Evolutionary conservation across 169 alveolate species (phyloP), one percentile per base, ranked within the genome.

Genomic region (Plasmodium vinckei): DNA sequence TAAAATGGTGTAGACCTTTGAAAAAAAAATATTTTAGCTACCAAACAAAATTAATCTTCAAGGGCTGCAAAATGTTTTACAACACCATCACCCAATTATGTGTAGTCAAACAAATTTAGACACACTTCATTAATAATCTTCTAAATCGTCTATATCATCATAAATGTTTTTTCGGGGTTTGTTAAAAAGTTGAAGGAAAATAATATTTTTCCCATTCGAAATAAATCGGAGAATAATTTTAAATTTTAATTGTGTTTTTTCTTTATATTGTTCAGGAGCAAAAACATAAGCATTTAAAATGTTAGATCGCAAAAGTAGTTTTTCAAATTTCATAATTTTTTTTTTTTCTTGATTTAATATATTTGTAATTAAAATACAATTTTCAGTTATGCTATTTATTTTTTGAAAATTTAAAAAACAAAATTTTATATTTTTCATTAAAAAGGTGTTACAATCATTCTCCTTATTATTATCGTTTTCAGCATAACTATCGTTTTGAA

Each of bases 251-350:
- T 68, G 69, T 2, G 90, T 68, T 59, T 49, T 65, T 82, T 82
- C 86, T 68, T 54, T 82, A 67, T 68, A 82, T 54, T 25, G 67
- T 72, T 82, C 90, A 27, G 33, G 69, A 9, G 90, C 60, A 68
- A 82, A 82, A 21, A 82, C 90, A 70, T 53, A 82, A 25, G 90
- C 63, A 82, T 65, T 69, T 82, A 82, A 51, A 65, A 82, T 33
- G 9, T 82, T 63, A 9, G 90, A 82, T 21, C 86, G 69, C 1
- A 82, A 46, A 23, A 82, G 57, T 0, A 82, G 15, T 13, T 54
- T 82, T 61, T 82, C 90, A 27, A 82, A 82, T 68, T 82, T 82
- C 19, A 6, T 19, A 39, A 67, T 82, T 82, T 65, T 82, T 49
- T 82, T 82, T 57, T 82, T 70, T 44, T 82, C 90, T 13, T 25